Evolutionary conservation across 805 yeast species (phyloP).

Genomic region (Yamadazyma philogaea): DNA sequence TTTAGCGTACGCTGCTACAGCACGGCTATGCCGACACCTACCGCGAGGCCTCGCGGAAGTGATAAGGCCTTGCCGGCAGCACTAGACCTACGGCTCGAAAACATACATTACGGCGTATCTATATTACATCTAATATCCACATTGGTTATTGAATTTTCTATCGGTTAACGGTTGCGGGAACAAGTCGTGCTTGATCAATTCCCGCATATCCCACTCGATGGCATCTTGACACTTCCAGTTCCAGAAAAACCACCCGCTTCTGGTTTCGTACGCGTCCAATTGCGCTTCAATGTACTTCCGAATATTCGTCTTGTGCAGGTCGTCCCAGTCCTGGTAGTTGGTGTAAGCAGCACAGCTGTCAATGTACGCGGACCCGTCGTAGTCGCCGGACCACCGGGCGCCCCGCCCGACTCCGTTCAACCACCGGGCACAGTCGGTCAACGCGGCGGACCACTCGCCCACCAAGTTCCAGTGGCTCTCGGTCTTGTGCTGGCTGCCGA

Average conservation of each 20-base stretch:
- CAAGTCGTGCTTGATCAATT: conserved; percentile 52
- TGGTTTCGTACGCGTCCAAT: conserved; percentile 71
- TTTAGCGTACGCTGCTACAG: no score
- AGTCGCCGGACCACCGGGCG: conserved; percentile 72
- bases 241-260: conserved; percentile 92
- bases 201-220: conserved; percentile 81
- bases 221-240: conserved; percentile 84
- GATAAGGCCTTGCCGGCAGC: no score
- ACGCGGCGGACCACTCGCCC: conserved; percentile 91
- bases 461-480: conserved; percentile 73
- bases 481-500: conserved; percentile 28
- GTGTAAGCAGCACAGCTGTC: conserved; percentile 57
- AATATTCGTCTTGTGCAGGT: conserved; percentile 50
- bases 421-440: conserved; percentile 89
- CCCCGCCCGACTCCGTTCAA: conserved; percentile 84
- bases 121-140: conserved; percentile 32
- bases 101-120: not conserved
- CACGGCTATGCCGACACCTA: not conserved
- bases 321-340: conserved; percentile 50
- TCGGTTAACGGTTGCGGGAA: conserved; percentile 79
- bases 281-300: conserved; percentile 85
- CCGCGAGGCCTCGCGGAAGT: no score
- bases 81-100: no score
- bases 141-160: conserved; percentile 70
- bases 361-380: conserved; percentile 37